Base-by-base conservation (phyloP, 495 filamentous ascomycete species). In the Penicillium roqueforti region DNA sequence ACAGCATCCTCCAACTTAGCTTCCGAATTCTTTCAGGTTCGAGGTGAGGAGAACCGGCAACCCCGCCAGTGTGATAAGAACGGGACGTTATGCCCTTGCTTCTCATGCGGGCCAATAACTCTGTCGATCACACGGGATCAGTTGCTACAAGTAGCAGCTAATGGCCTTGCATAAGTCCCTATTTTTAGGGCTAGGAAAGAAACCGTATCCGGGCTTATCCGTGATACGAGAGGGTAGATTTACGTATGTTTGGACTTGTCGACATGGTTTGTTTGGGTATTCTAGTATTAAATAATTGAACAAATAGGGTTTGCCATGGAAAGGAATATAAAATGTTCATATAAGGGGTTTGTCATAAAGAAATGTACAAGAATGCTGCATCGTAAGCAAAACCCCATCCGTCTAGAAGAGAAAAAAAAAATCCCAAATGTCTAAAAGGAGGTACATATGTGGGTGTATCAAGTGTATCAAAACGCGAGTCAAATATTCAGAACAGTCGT, bases 351-450 rank as follows among this genome's bases (percentile, higher is more conserved):
- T 45, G 25, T 26, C 20, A 28, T 34, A 18, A 49, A 49, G 20
- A 49, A 26, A 37, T 49, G 20, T 49, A 49, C 46, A 49, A 26
- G 10, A 49, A 18, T 19, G 46, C 19, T 37, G 29, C 19, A 8
- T 36, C 19, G 18, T 42, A 32, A 42, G 23, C 26, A 34, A 47
- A 36, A 48, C 8, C 20, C 16, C 47, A 16, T 14, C 46, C 45
- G 28, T 32, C 54, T 45, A 53, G 50, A 11, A 14, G 9, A n/a
- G 11, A 11, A 53, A 40, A 11, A 14, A n/a, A n/a, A n/a, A 11
- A 31, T 31, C n/a, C 37, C 22, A 31, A 1, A 6, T 38, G n/a
- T 49, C 32, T 49, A 38, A 26, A 26, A 38, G 20, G 16, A 22
- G 32, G 14, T 36, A 38, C 6, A 25, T 23, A 18, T 47, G 19